A percentile compares a stretch with the other conserved stretches of the same genome.
These are phyloP conservation scores for Lactarius sanguifluus DNA, from an alignment of 768 basidiomycete genomes.

Conservation along the genomic window DNA sequence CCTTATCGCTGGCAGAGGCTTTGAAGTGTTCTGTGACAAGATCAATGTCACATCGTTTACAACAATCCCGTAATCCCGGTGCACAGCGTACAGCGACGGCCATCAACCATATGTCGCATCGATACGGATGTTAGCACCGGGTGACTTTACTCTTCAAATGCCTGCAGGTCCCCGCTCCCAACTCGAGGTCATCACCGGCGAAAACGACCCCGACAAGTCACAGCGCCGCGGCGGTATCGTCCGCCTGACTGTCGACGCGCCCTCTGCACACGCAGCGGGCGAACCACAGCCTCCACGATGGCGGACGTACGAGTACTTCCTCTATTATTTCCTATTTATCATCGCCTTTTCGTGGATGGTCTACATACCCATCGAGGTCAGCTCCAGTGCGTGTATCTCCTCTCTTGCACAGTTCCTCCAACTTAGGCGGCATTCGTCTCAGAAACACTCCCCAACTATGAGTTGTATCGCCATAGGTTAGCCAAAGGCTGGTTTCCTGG, in stretches of 20 bases:
- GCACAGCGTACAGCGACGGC: neutral
- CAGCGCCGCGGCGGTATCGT: conserved; percentile 38
- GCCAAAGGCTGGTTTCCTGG: conserved; percentile 81
- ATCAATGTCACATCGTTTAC: neutral
- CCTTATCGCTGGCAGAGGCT: conserved; percentile 1
- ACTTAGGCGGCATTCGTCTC: conserved; percentile 13
- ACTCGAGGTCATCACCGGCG: conserved; percentile 19
- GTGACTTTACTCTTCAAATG: conserved; percentile 34
- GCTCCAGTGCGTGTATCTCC: conserved; percentile 58
- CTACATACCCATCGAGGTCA: conserved; percentile 72
- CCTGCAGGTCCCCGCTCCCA: conserved; percentile 32
- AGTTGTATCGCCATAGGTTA: conserved; percentile 54
- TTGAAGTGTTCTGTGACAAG: conserved; percentile 5
- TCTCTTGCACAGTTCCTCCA: neutral
- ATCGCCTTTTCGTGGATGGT: conserved; percentile 71
- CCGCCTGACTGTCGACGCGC: conserved; percentile 56
- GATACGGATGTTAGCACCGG: conserved; percentile 27
- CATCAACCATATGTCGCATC: neutral
- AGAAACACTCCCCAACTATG: conserved; percentile 79
- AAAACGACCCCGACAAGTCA: conserved; percentile 4
- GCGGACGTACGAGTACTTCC: conserved; percentile 75
- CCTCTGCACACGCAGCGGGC: conserved; percentile 40
- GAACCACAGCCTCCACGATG: conserved; percentile 55
- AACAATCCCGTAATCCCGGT: neutral
- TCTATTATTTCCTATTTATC: conserved; percentile 64